Conservation (phyloP, 768 basidiomycete species). For the Agrocybe praecox region DNA sequence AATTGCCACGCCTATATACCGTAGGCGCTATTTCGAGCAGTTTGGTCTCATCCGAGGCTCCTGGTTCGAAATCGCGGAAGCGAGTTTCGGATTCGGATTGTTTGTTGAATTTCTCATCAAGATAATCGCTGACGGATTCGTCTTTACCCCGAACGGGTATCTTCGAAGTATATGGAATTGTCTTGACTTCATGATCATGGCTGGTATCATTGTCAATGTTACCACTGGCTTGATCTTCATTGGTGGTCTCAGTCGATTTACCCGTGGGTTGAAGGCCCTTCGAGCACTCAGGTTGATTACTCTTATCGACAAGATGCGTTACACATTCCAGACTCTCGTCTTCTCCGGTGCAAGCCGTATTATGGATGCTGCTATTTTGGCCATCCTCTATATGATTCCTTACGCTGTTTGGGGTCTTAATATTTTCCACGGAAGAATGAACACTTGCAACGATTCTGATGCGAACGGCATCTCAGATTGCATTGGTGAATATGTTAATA, state of each 20-base stretch:
- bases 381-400: slow-evolving; percentile 89
- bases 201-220: slow-evolving; percentile 75
- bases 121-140: slow-evolving; percentile 88
- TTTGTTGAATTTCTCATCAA: slow-evolving; percentile 89
- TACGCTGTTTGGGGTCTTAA: slow-evolving; percentile 95
- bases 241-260: slow-evolving; percentile 79
- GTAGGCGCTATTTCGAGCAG: slow-evolving; percentile 64
- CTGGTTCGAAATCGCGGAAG: slow-evolving; percentile 90
- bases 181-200: slow-evolving; percentile 85
- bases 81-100: slow-evolving; percentile 68
- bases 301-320: slow-evolving; percentile 82
- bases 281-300: slow-evolving; percentile 90
- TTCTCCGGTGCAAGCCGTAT: slow-evolving; percentile 86
- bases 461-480: slow-evolving; percentile 65
- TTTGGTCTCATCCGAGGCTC: slow-evolving; percentile 65
- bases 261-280: slow-evolving; percentile 84
- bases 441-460: slow-evolving; percentile 75
- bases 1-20: slow-evolving; percentile 83
- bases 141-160: slow-evolving; percentile 92
- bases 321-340: slow-evolving; percentile 85
- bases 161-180: slow-evolving; percentile 91
- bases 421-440: slow-evolving; percentile 87
- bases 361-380: slow-evolving; percentile 86
- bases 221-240: slow-evolving; percentile 72
- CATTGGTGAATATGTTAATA: slow-evolving; percentile 70